Percentiles rank a stretch among this genome's conserved stretches.
Evolutionary conservation across 1,284 basidiomycete genomes (phyloP).

Genomic region (Leccinum pachyderme): DNA sequence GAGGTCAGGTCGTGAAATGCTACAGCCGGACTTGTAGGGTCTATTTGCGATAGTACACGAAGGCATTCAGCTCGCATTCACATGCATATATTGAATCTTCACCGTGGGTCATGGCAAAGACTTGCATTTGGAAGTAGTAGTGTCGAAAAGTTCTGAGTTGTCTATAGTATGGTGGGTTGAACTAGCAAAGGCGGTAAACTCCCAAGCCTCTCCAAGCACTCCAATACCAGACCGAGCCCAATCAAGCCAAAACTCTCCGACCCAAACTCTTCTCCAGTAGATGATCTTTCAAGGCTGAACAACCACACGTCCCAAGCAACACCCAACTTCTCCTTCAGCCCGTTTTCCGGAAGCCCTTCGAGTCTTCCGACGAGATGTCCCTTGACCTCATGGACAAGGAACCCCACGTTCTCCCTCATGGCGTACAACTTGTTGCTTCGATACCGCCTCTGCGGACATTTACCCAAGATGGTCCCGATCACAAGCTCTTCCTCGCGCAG

Average conservation of each 20-base stretch:
- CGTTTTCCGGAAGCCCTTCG: conserved; percentile 26
- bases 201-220: conserved; percentile 51
- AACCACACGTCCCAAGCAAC: conserved; percentile 66
- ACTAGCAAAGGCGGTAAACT: conserved; percentile 15
- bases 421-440: conserved; percentile 57
- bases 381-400: conserved; percentile 53
- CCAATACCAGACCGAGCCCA: conserved; percentile 56
- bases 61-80: conserved; percentile 7
- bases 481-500: conserved; percentile 73
- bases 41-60: conserved; percentile 3
- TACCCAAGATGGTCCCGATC: conserved; percentile 68
- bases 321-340: conserved; percentile 44
- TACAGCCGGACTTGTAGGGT: conserved; percentile 13
- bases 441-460: conserved; percentile 58
- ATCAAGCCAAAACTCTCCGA: conserved; percentile 68
- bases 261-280: conserved; percentile 40
- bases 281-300: conserved; percentile 42
- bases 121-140: background rate
- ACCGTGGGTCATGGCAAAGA: conserved; percentile 21
- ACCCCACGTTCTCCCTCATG: conserved; percentile 59
- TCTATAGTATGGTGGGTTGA: background rate
- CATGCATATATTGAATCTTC: conserved; percentile 4
- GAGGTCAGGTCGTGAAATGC: conserved; percentile 1
- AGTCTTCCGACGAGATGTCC: conserved; percentile 40
- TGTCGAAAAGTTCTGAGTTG: background rate